These are phyloP conservation scores for Mitragyna speciosa DNA, from an alignment of 257 asterid genomes.

Conservation along the genomic window DNA sequence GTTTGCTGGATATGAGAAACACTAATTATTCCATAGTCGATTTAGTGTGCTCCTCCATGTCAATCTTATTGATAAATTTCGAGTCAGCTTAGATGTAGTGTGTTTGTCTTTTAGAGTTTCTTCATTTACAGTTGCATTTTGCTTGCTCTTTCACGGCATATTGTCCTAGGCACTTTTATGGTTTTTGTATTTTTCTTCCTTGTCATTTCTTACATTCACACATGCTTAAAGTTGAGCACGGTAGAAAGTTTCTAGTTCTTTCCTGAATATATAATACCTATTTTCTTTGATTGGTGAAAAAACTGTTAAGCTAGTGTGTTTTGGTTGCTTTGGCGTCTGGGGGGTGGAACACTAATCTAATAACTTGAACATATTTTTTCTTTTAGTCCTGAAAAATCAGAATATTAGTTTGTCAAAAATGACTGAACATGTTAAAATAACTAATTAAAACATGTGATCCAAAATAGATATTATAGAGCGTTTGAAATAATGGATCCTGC, in stretches of 20 bases:
- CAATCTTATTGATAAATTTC: conserved; percentile 1
- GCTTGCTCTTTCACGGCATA: not conserved
- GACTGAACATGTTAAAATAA: too few relatives aligned
- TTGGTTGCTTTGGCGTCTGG: not conserved
- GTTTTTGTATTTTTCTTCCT: not conserved
- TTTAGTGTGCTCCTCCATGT: not conserved
- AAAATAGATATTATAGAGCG: too few relatives aligned
- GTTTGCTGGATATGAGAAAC: not conserved
- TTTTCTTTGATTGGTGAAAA: not conserved
- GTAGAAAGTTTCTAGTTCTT: not conserved
- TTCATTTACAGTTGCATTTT: not conserved
- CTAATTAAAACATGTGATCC: too few relatives aligned
- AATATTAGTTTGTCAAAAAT: too few relatives aligned
- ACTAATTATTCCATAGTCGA: not conserved
- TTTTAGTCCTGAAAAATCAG: too few relatives aligned
- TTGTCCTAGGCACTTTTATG: not conserved
- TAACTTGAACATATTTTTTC: too few relatives aligned
- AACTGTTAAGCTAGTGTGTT: not conserved
- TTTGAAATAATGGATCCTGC: too few relatives aligned
- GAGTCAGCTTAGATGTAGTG: conserved; percentile 2
- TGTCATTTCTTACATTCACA: not conserved
- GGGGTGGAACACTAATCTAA: too few relatives aligned
- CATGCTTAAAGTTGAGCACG: not conserved
- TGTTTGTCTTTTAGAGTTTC: not conserved
- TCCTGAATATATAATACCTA: not conserved